phyloP scores from a whole-genome alignment of 2,329 filamentous ascomycete species.

The Thermochaetoides dissita region DNA sequence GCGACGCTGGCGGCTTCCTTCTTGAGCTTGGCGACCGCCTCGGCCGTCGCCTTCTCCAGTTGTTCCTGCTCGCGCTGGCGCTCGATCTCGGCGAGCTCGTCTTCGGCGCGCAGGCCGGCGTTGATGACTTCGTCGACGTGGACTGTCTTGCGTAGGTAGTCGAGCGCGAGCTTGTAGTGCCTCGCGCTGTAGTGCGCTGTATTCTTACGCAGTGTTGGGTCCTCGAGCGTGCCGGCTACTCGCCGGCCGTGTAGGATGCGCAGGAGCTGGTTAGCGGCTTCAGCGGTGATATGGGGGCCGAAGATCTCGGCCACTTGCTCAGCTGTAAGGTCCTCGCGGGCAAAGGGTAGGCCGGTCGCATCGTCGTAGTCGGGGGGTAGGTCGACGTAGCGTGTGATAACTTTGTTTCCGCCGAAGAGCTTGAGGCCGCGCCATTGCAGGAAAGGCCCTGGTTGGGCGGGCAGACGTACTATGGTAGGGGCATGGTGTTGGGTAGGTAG shows the following conservation, averaged over 20 bases:
- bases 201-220: slow-evolving; percentile 36
- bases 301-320: slow-evolving; percentile 36
- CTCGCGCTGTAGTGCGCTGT: slow-evolving; percentile 29
- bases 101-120: slow-evolving; percentile 47
- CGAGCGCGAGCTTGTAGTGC: slow-evolving; percentile 33
- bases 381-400: slow-evolving; percentile 39
- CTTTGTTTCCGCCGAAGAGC: slow-evolving; percentile 21
- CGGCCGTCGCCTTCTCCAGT: slow-evolving; percentile 6
- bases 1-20: background rate
- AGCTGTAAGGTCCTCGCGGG: slow-evolving; percentile 32
- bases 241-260: slow-evolving; percentile 47
- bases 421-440: slow-evolving; percentile 9
- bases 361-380: slow-evolving; percentile 45
- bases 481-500: background rate
- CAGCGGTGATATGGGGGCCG: slow-evolving; percentile 29
- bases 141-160: slow-evolving; percentile 39
- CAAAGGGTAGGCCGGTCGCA: slow-evolving; percentile 39
- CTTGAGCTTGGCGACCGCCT: slow-evolving; percentile 7
- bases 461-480: background rate
- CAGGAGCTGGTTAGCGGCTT: slow-evolving; percentile 38
- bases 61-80: slow-evolving; percentile 13
- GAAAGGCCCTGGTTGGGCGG: background rate
- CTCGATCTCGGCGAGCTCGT: slow-evolving; percentile 44
- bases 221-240: slow-evolving; percentile 49
- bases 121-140: slow-evolving; percentile 47